Evolutionary conservation across 768 basidiomycete genomes (phyloP).

Genomic region (Dioszegia hungarica): DNA sequence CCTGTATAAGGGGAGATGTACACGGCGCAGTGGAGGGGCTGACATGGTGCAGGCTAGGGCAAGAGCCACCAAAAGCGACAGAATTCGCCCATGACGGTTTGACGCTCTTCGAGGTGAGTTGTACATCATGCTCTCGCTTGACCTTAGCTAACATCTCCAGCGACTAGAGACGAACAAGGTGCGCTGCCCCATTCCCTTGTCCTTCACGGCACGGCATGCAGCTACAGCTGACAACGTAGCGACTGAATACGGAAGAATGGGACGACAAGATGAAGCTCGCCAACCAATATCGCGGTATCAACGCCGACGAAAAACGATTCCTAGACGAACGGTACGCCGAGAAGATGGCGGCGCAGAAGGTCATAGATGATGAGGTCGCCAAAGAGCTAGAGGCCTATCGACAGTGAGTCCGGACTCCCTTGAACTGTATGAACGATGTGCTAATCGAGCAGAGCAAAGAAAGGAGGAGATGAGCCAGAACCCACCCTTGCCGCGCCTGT

Average conservation of each 20-base stretch:
- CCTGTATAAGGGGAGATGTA: not conserved
- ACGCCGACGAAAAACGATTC: slow-evolving; percentile 49
- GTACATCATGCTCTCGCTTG: not conserved
- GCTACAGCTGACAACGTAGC: slow-evolving; percentile 28
- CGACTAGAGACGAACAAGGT: slow-evolving; percentile 46
- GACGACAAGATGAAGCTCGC: slow-evolving; percentile 51
- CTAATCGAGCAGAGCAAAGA: slow-evolving; percentile 18
- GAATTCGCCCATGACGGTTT: slow-evolving; percentile 46
- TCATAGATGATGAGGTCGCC: slow-evolving; percentile 34
- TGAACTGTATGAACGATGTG: not conserved
- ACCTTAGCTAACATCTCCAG: slow-evolving; percentile 5
- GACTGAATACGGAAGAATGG: slow-evolving; percentile 50
- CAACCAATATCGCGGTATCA: slow-evolving; percentile 51
- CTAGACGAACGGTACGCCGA: slow-evolving; percentile 42
- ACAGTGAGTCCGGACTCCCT: slow-evolving; percentile 25
- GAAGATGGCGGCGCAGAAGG: slow-evolving; percentile 34
- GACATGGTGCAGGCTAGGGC: slow-evolving; percentile 41
- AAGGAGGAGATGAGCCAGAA: slow-evolving; percentile 1
- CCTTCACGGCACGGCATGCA: too few species aligned
- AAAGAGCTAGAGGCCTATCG: slow-evolving; percentile 47
- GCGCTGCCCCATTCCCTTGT: not conserved
- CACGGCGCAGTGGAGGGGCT: not conserved
- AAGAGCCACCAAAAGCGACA: slow-evolving; percentile 46
- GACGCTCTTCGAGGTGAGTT: slow-evolving; percentile 48
- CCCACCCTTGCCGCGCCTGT: slow-evolving; percentile 9